phyloP scores from a whole-genome alignment of 1,284 basidiomycete species.

The Mycena citricolor region DNA sequence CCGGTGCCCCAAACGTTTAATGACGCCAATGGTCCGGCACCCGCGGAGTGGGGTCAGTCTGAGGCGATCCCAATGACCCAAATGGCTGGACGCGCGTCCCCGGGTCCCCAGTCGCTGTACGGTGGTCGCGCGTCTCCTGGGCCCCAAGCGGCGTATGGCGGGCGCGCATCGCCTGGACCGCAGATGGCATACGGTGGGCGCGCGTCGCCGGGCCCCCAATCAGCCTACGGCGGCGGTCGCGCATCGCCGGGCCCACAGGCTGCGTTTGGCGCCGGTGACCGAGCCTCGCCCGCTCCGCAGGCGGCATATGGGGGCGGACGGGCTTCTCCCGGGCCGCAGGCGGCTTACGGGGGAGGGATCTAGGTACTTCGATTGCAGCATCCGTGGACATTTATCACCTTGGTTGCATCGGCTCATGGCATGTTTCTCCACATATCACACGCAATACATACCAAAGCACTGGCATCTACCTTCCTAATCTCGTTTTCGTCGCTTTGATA shows the following conservation, averaged over 20 bases:
- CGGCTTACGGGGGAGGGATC: slow-evolving; percentile 40
- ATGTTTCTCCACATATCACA: too few relatives aligned
- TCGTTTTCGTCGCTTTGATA: too few relatives aligned
- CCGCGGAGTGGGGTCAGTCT: slow-evolving; percentile 31
- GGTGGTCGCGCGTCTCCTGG: slow-evolving; percentile 41
- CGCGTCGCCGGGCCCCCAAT: slow-evolving; percentile 44
- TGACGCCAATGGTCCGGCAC: slow-evolving; percentile 34
- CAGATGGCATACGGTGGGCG: slow-evolving; percentile 31
- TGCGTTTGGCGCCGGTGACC: slow-evolving; percentile 32
- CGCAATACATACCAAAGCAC: too few relatives aligned
- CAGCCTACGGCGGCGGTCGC: slow-evolving; percentile 30
- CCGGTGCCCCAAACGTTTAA: slow-evolving; percentile 66
- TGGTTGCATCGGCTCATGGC: too few relatives aligned
- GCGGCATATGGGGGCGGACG: slow-evolving; percentile 31
- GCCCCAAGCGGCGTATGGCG: slow-evolving; percentile 43
- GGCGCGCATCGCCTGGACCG: slow-evolving; percentile 30
- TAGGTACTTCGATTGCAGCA: too few relatives aligned
- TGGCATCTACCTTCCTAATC: too few relatives aligned
- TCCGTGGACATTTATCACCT: too few relatives aligned
- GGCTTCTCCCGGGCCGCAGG: slow-evolving; percentile 47
- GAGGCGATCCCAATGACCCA: slow-evolving; percentile 80
- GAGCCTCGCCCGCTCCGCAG: slow-evolving; percentile 32
- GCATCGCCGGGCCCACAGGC: slow-evolving; percentile 32
- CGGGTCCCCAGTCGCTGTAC: slow-evolving; percentile 38
- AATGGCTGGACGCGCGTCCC: slow-evolving; percentile 49